Evolutionary conservation across 1,284 basidiomycete genomes (phyloP).

Genomic region (Pholiota adiposa): DNA sequence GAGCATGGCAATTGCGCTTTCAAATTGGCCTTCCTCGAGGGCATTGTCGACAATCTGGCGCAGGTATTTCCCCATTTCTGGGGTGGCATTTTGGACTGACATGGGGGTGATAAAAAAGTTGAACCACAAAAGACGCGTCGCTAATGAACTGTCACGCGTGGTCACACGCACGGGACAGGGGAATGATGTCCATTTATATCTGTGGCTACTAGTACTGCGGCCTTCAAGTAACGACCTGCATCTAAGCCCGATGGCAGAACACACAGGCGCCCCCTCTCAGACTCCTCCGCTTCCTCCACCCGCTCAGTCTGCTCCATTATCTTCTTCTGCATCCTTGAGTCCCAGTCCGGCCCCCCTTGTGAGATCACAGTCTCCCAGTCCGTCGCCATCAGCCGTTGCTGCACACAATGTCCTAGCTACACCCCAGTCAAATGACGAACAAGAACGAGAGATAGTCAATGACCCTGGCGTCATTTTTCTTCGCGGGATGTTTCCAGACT

Average conservation of each 20-base stretch:
- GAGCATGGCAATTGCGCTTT: conserved; percentile 61
- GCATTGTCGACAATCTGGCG: conserved; percentile 66
- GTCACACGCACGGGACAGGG: conserved; percentile 17
- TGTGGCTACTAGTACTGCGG: neutral
- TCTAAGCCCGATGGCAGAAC: conserved; percentile 12
- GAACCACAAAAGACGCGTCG: conserved; percentile 5
- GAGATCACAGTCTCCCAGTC: neutral
- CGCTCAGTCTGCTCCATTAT: neutral
- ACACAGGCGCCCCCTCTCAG: neutral
- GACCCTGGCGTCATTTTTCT: conserved; percentile 60
- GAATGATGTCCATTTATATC: neutral
- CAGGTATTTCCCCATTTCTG: conserved; percentile 58
- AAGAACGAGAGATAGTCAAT: conserved; percentile 17
- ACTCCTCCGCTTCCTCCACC: neutral
- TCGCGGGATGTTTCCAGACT: conserved; percentile 79
- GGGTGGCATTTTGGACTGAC: conserved; percentile 14
- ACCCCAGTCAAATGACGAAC: conserved; percentile 5
- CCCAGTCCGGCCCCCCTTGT: neutral
- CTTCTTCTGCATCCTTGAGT: neutral
- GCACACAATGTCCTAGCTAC: neutral
- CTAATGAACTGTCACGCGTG: conserved; percentile 15
- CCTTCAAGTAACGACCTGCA: neutral
- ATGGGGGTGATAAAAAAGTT: conserved; percentile 2
- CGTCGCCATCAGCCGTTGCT: neutral
- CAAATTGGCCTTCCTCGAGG: conserved; percentile 76